Evolutionary conservation across 2,329 filamentous ascomycete species (phyloP).

Genomic region (Diplocarpon rosae): DNA sequence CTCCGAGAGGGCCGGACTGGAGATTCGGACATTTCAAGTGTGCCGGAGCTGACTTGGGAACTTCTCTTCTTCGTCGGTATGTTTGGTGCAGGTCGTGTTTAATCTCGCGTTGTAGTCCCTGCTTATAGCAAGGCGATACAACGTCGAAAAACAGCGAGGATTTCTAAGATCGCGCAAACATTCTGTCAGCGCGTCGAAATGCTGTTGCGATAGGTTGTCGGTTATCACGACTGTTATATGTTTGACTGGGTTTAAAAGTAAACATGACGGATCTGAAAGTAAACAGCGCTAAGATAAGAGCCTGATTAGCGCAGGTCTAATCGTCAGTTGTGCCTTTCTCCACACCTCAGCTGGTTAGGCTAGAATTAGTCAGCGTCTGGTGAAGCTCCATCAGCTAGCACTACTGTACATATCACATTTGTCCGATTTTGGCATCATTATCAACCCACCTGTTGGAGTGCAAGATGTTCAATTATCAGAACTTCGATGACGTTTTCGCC

Average conservation of each 20-base stretch:
- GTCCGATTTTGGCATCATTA: too few species aligned
- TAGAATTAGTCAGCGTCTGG: too few species aligned
- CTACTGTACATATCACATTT: too few species aligned
- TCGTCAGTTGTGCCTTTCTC: too few species aligned
- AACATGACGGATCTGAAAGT: background rate
- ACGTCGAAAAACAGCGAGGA: background rate
- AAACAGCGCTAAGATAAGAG: slow-evolving; percentile 2
- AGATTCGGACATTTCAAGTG: slow-evolving; percentile 23
- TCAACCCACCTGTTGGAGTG: background rate
- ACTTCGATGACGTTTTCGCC: slow-evolving; percentile 59
- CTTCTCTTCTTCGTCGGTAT: background rate
- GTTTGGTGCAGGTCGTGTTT: background rate
- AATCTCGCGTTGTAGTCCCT: background rate
- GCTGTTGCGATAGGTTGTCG: slow-evolving; percentile 2
- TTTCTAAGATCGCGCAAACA: background rate
- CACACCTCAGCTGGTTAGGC: too few species aligned
- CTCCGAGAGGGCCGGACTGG: slow-evolving; percentile 47
- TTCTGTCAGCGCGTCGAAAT: slow-evolving; percentile 11
- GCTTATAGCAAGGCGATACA: background rate
- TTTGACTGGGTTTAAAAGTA: background rate
- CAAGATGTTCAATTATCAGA: slow-evolving; percentile 51
- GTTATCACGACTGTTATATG: slow-evolving; percentile 7
- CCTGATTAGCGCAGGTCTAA: background rate
- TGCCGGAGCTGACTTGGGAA: background rate
- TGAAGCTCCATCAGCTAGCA: too few species aligned